Conservation (phyloP, 495 filamentous ascomycete species). For the Penicillium pulvis region DNA sequence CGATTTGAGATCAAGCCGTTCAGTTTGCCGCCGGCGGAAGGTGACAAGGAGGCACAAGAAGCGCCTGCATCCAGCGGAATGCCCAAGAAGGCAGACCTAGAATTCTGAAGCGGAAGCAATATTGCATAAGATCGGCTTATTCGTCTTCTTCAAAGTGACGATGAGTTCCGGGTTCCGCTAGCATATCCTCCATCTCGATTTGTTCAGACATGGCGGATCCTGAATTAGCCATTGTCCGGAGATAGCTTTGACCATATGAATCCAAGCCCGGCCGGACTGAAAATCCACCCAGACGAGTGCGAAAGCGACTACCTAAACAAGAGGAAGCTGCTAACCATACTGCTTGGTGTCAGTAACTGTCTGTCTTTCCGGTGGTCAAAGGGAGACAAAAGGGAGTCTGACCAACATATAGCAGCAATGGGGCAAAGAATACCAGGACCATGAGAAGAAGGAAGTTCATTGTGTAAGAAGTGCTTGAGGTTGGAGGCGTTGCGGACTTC, state of each 20-base stretch:
- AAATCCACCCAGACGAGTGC: slow-evolving; percentile 41
- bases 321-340: slow-evolving; percentile 61
- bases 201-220: slow-evolving; percentile 62
- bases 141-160: slow-evolving; percentile 42
- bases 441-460: slow-evolving; percentile 56
- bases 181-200: slow-evolving; percentile 64
- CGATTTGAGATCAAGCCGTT: slow-evolving; percentile 86
- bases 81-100: slow-evolving; percentile 67
- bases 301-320: slow-evolving; percentile 58
- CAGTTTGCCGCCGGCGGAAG: slow-evolving; percentile 86
- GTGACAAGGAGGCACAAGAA: slow-evolving; percentile 70
- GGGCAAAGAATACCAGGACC: slow-evolving; percentile 51
- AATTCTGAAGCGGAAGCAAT: slow-evolving; percentile 56
- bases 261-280: slow-evolving; percentile 40
- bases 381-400: slow-evolving; percentile 16
- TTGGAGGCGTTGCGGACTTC: background rate
- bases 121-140: slow-evolving; percentile 18
- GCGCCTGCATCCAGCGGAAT: slow-evolving; percentile 47
- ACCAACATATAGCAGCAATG: slow-evolving; percentile 52
- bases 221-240: slow-evolving; percentile 54
- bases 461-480: slow-evolving; percentile 7
- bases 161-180: slow-evolving; percentile 42
- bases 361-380: background rate
- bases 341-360: slow-evolving; percentile 32
- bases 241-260: slow-evolving; percentile 56